These are phyloP conservation scores for Populus tomentosa DNA, from an alignment of 441 rosid species.

Conservation along the genomic window DNA sequence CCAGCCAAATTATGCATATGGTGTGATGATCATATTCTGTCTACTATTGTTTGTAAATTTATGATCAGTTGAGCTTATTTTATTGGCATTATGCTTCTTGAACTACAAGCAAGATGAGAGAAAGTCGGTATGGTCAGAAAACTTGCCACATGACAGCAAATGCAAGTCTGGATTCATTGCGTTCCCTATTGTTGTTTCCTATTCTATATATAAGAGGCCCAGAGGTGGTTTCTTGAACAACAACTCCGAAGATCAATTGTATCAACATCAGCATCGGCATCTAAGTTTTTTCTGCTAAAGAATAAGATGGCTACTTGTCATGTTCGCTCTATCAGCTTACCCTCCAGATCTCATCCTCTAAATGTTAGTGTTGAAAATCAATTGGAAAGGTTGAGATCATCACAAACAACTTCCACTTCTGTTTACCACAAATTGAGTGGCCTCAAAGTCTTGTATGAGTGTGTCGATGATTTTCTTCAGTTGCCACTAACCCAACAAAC, in stretches of 20 bases:
- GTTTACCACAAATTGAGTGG: slow-evolving; percentile 14
- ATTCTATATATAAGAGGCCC: background rate
- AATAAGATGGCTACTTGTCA: slow-evolving; percentile 19
- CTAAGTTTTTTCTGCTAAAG: background rate
- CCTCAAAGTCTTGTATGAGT: slow-evolving; percentile 2
- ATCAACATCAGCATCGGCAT: background rate
- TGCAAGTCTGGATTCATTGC: background rate
- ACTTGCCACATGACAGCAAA: slow-evolving; percentile 14
- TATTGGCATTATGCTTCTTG: background rate
- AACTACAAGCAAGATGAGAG: background rate
- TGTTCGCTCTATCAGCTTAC: slow-evolving; percentile 20
- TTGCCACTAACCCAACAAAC: background rate
- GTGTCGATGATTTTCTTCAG: slow-evolving; percentile 2
- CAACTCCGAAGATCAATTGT: background rate
- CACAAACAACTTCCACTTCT: background rate
- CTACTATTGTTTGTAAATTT: background rate
- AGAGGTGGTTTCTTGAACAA: background rate
- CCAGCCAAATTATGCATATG: too few species aligned
- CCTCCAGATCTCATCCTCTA: slow-evolving; percentile 12
- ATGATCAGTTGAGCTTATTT: too few species aligned
- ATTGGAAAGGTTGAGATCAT: slow-evolving; percentile 10
- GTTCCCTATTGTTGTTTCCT: background rate
- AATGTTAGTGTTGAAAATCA: slow-evolving; percentile 6
- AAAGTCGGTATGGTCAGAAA: background rate
- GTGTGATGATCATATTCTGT: background rate